These are phyloP conservation scores for Pelargonium citronellum DNA, from an alignment of 441 rosid species.

Conservation along the genomic window DNA sequence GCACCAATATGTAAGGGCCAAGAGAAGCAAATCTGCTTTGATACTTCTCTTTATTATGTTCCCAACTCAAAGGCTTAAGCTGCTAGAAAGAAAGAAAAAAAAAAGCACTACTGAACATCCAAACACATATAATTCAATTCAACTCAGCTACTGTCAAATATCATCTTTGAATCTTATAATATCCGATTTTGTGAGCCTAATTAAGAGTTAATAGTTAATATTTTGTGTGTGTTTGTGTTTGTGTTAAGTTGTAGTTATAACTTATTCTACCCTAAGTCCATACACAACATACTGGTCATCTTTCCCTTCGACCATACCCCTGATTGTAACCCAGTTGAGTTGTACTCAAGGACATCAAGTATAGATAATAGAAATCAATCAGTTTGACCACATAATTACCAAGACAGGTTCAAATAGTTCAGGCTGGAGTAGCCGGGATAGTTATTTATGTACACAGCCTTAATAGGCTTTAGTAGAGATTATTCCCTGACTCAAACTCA, in stretches of 20 bases:
- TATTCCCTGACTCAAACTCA: no score
- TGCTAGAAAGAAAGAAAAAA: no score
- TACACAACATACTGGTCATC: neutral
- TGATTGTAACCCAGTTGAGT: slow-evolving; percentile 2
- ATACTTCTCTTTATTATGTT: no score
- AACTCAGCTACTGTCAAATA: slow-evolving; percentile 1
- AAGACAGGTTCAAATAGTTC: slow-evolving; percentile 9
- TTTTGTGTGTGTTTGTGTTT: no score
- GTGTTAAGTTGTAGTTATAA: neutral
- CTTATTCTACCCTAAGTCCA: neutral
- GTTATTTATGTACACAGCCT: no score
- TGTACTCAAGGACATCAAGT: slow-evolving; percentile 1
- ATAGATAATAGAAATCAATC: neutral
- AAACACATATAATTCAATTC: neutral
- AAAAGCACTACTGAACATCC: no score
- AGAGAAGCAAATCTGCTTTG: no score
- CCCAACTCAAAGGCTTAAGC: no score
- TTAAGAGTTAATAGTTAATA: neutral
- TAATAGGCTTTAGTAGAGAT: no score
- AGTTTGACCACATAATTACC: slow-evolving; percentile 12
- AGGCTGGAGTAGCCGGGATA: no score
- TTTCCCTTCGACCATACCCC: slow-evolving; percentile 6
- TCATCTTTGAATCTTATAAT: neutral
- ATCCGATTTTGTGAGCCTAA: slow-evolving; percentile 3
- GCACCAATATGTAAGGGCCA: no score